Evolutionary conservation across 73 alveolate species (phyloP).

Genomic region (Halteria grandinella): DNA sequence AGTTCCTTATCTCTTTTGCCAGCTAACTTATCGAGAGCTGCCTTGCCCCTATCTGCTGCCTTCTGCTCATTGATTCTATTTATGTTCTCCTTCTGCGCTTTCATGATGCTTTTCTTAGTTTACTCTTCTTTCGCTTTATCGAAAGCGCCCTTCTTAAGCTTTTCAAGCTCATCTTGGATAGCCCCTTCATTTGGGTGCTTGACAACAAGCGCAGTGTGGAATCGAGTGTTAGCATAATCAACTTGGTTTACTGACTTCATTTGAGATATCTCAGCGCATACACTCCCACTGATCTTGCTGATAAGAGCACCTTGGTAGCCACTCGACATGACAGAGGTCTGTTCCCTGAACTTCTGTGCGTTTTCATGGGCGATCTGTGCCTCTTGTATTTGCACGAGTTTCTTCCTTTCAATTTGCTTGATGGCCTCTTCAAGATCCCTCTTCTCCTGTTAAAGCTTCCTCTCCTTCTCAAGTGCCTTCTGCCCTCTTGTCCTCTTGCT

Average conservation of each 20-base stretch:
- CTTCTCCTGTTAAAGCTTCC: constrained; percentile 26
- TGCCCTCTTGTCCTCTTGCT: constrained; percentile 48
- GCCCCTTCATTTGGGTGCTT: constrained; percentile 50
- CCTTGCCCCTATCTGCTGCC: constrained; percentile 59
- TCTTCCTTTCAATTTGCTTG: constrained; percentile 49
- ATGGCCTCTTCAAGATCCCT: constrained; percentile 32
- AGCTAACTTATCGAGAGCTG: constrained; percentile 16
- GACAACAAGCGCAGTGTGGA: constrained; percentile 69
- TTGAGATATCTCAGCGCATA: background rate
- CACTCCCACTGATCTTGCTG: constrained; percentile 1
- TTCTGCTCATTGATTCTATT: background rate
- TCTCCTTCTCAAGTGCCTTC: constrained; percentile 39
- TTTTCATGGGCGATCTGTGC: constrained; percentile 45
- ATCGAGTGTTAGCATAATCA: constrained; percentile 77
- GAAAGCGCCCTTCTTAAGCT: constrained; percentile 38
- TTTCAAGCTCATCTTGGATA: constrained; percentile 31
- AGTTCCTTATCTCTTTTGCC: constrained; percentile 25
- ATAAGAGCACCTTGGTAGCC: background rate
- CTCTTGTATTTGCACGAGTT: constrained; percentile 28
- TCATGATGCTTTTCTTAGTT: constrained; percentile 8
- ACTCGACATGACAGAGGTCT: constrained; percentile 3
- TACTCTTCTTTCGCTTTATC: constrained; percentile 51
- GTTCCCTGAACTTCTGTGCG: constrained; percentile 46
- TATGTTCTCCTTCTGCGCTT: constrained; percentile 30
- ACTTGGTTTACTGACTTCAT: constrained; percentile 13